phyloP scores from a whole-genome alignment of 768 basidiomycete species.

The Roridomyces roridus region DNA sequence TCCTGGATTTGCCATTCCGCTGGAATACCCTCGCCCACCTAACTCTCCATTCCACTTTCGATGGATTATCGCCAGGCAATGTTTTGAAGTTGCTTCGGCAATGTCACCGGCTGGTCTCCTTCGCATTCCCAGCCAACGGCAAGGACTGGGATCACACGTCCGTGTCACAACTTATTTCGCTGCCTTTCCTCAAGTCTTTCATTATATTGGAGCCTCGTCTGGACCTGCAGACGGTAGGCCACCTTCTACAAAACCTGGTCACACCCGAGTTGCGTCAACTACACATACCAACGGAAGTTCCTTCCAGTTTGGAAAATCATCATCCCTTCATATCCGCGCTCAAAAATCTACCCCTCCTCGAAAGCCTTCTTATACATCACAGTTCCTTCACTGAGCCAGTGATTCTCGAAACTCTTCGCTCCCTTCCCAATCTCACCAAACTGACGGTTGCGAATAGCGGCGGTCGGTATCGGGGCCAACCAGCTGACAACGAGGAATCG shows the following conservation, averaged over 20 bases:
- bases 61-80: too few relatives aligned
- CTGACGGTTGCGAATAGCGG: neutral
- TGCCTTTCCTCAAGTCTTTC: constrained; percentile 1
- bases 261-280: neutral
- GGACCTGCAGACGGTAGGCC: neutral
- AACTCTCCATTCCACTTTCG: neutral
- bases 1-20: neutral
- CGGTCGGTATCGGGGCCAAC: too few relatives aligned
- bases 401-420: neutral
- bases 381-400: neutral
- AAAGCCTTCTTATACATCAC: neutral
- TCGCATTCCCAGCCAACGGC: too few relatives aligned
- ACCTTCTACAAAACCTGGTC: neutral
- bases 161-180: neutral
- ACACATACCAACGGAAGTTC: neutral
- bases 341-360: neutral
- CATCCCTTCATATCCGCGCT: neutral
- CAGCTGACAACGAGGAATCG: too few relatives aligned
- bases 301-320: neutral
- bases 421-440: neutral
- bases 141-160: too few relatives aligned
- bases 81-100: neutral
- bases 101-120: neutral
- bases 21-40: constrained; percentile 3
- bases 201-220: neutral